Conservation (phyloP, 2,329 filamentous ascomycete species). For the Scedosporium dehoogii region DNA sequence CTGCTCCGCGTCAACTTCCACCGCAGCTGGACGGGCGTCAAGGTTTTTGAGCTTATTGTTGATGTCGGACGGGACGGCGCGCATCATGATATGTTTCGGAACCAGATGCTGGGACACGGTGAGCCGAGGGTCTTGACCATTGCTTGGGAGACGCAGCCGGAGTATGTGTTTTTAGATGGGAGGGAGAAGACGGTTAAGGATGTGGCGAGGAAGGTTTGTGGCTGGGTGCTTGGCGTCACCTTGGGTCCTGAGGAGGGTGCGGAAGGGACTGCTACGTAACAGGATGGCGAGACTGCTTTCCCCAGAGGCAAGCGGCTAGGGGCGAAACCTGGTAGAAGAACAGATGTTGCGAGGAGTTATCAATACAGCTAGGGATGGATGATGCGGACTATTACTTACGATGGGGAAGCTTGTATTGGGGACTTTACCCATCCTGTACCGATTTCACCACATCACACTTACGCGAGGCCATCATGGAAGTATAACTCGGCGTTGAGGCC, state of each 20-base stretch:
- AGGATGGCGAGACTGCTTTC: too few species aligned
- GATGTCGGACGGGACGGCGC: background rate
- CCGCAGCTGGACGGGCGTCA: slow-evolving; percentile 2
- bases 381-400: too few species aligned
- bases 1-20: background rate
- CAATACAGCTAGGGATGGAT: too few species aligned
- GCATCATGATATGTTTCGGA: background rate
- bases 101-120: background rate
- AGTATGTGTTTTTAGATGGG: background rate
- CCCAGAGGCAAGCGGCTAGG: too few species aligned
- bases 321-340: background rate
- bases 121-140: background rate
- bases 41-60: slow-evolving; percentile 3
- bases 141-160: background rate
- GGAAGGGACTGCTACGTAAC: too few species aligned
- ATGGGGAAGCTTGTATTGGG: too few species aligned
- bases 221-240: slow-evolving; percentile 1
- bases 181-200: too few species aligned
- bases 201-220: background rate
- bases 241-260: background rate
- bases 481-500: background rate
- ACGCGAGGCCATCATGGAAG: background rate
- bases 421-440: too few species aligned
- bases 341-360: too few species aligned
- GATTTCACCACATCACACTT: background rate